phyloP scores from a whole-genome alignment of 371 early-diverging fungal genomes.

The Furculomyces boomerangus region DNA sequence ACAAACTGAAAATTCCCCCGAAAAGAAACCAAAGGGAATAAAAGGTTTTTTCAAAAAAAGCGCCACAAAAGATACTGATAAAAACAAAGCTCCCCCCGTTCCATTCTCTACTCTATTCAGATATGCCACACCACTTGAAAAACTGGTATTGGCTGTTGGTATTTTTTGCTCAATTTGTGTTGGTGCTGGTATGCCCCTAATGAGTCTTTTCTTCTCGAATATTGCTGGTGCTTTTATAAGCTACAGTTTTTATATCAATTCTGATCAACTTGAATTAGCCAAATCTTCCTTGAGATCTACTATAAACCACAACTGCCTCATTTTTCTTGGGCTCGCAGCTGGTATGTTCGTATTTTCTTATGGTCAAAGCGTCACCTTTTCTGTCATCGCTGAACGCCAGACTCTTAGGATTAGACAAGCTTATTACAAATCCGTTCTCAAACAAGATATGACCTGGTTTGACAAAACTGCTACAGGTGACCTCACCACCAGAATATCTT shows the following conservation, averaged over 20 bases:
- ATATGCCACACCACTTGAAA: conserved; percentile 42
- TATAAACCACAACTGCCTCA: conserved; percentile 15
- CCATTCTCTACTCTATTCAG: conserved; percentile 38
- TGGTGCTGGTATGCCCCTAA: conserved; percentile 32
- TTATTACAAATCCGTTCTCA: conserved; percentile 59
- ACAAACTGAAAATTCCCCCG: too few relatives aligned
- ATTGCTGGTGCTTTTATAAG: conserved; percentile 16
- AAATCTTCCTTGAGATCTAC: conserved; percentile 8
- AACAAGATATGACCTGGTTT: conserved; percentile 85
- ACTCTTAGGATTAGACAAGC: conserved; percentile 34
- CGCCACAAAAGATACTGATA: conserved; percentile 13
- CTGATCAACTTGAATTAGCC: neutral
- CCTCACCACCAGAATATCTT: conserved; percentile 53
- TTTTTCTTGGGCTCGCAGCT: conserved; percentile 16
- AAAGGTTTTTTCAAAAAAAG: conserved; percentile 7
- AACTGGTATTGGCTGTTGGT: conserved; percentile 30
- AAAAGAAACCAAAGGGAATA: too few relatives aligned
- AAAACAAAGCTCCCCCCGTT: conserved; percentile 25
- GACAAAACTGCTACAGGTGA: conserved; percentile 53
- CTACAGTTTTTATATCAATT: conserved; percentile 5
- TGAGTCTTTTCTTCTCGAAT: conserved; percentile 30
- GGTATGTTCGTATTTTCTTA: conserved; percentile 9
- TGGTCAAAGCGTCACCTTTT: conserved; percentile 13
- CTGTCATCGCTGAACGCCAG: conserved; percentile 21
- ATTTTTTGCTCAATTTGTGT: conserved; percentile 18